Base-by-base conservation (phyloP, 495 filamentous ascomycete genomes). In the Symbiotaphrina buchneri region DNA sequence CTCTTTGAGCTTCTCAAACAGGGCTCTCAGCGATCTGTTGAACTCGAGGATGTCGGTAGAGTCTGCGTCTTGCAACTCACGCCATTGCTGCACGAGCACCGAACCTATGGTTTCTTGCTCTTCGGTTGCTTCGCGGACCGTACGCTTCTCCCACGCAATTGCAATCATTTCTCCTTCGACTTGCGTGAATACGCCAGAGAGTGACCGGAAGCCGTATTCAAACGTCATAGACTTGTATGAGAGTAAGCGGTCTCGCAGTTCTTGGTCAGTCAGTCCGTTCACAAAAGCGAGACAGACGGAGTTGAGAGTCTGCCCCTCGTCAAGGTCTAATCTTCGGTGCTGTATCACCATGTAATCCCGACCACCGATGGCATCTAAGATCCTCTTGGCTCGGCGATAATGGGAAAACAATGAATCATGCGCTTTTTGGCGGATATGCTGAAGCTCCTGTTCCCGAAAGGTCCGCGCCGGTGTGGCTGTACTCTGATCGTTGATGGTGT, bases 91-190 rank as follows among this genome's bases (percentile, higher is more conserved):
- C 11, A 65, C 30, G 0, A 33, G 10, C 5, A 21, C 38, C 23
- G 51, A 32, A 17, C 46, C 53, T n/a, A 41, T 44, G 6, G 34
- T 36, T 38, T 63, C 55, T 1, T 39, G 37, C 23, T 45, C 36
- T 0, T 43, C 32, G 31, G 52, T 45, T 18, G 28, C 34, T 37
- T 56, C 55, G 5, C 11, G 30, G 7, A 58, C 20, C 6, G 40
- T 31, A 10, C 54, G 51, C 13, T 31, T 36, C 18, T 63, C 58
- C 55, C 53, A 68, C 6, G 47, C 36, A 36, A 52, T 38, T 4
- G 51, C 46, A 19, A 63, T 39, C 5, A 41, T 37, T 36, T 66
- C 62, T 11, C 63, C 62, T 32, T 69, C 64, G 4, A 55, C 38
- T 21, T 65, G 56, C n/a, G 40, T 52, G 30, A 52, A 44, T 1